Evolutionary conservation across 164 flowering plant genomes (phyloP), one percentile per base, ranked within the genome.

Genomic region (Protea cynaroides): DNA sequence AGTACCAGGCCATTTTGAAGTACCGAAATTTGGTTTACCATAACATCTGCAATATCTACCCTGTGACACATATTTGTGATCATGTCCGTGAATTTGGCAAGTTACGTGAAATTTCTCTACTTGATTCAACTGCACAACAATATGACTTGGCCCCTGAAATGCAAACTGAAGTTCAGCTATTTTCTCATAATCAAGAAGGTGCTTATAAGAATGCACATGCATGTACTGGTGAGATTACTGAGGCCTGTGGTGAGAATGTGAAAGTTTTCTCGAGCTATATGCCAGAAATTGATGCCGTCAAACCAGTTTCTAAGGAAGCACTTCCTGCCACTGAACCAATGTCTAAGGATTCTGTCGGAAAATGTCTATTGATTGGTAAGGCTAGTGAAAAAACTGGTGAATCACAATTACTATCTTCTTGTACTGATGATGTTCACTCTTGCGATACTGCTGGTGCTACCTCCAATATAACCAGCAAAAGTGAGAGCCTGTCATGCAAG

Each of bases 291-390:
- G n/a, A n/a, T n/a, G n/a, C n/a, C n/a, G n/a, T n/a, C n/a, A n/a
- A n/a, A n/a, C n/a, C n/a, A n/a, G n/a, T n/a, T n/a, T n/a, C n/a
- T n/a, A n/a, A n/a, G n/a, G n/a, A 25, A 22, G 56, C 50, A 47
- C 46, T 22, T 54, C 19, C 57, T 67, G 40, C 56, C 3, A n/a
- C 51, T 59, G 61, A 58, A n/a, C 18, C 67, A 25, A 11, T 40
- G 18, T 15, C 29, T 8, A 59, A 63, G 57, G 64, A 49, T 70
- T 13, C 65, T 7, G 24, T 34, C 21, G 19, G 23, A 25, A 25
- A 43, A 10, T 19, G 54, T 12, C 51, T 50, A 56, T n/a, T n/a
- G n/a, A n/a, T n/a, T n/a, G n/a, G n/a, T 49, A 11, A 37, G 25
- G 43, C 58, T 47, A 24, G 24, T 21, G 37, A 37, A 29, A 63